phyloP scores from a whole-genome alignment of 2,329 filamentous ascomycete species.

The Pseudogymnoascus verrucosus region DNA sequence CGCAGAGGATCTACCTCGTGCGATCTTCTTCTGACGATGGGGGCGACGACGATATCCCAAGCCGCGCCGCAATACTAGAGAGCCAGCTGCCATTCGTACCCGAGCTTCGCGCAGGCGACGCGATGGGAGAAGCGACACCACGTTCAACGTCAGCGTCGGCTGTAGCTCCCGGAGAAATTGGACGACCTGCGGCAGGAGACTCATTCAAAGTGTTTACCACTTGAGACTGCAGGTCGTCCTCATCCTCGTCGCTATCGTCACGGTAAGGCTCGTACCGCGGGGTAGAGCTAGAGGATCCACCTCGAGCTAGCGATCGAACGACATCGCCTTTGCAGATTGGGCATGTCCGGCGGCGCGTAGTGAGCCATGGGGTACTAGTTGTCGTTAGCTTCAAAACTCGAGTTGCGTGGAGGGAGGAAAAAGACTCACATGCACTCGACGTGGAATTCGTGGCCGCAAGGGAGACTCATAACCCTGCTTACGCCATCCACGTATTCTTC shows the following conservation, averaged over 20 bases:
- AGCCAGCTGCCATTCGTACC: not conserved
- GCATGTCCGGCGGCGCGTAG: conserved; percentile 89
- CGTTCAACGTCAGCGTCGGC: conserved; percentile 36
- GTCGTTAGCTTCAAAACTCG: conserved; percentile 9
- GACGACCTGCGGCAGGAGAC: not conserved
- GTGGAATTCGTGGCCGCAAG: conserved; percentile 97
- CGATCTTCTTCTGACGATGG: not conserved
- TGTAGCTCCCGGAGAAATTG: conserved; percentile 13
- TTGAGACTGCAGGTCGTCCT: conserved; percentile 22
- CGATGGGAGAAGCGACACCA: conserved; percentile 13
- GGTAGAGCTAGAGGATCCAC: conserved; percentile 21
- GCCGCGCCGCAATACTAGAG: not conserved
- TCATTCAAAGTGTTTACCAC: conserved; percentile 1
- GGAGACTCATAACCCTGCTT: conserved; percentile 91
- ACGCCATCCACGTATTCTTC: conserved; percentile 95
- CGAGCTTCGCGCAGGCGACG: not conserved
- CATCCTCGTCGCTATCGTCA: conserved; percentile 31
- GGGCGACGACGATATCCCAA: not conserved
- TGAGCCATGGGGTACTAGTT: conserved; percentile 85
- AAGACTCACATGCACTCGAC: conserved; percentile 90
- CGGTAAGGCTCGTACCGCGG: conserved; percentile 29
- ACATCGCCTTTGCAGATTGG: conserved; percentile 98
- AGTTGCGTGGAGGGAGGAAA: conserved; percentile 10
- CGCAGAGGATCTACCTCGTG: conserved; percentile 1
- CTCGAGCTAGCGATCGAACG: conserved; percentile 57